Evolutionary conservation across 441 rosid species (phyloP), one percentile per base, ranked within the genome.

Genomic region (California macrophylla): DNA sequence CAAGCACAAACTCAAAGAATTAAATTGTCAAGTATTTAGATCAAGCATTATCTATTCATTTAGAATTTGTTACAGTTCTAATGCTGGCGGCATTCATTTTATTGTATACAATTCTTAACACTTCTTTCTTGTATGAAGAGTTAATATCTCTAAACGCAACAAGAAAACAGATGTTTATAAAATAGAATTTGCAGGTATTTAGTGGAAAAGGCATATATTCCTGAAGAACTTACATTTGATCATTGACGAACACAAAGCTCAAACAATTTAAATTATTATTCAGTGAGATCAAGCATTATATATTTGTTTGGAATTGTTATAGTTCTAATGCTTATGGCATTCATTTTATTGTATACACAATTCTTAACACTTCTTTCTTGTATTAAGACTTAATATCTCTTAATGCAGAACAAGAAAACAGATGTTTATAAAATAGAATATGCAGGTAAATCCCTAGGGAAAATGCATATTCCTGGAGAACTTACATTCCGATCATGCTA

Each of bases 401-500:
- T 50, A 50, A 50, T 5, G 6, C 24, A 42, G n/a, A 25, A 66
- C 30, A 18, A 61, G 12, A 52, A 6, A 5, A 16, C 9, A 52
- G 6, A 0, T 50, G 18, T 13, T 18, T 50, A 20, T 4, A 3
- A 6, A 32, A 60, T 21, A 20, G 24, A 66, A 65, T 26, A 24
- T 24, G 16, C 40, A 63, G 52, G 64, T 45, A 25, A 61, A 15
- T 32, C 34, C 24, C 70, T 36, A 40, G 29, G 74, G 28, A 25
- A 69, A 75, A 65, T 65, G 28, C 10, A 66, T 20, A 61, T 50
- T 20, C 12, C 23, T 64, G 71, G 65, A 68, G 40, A 71, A 82
- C 90, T 86, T 78, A 92, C 99, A 95, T 95, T 81, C 98, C 99
- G 75, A 95, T 89, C 98, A 92, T 87, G 78, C 71, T 88, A 54